These are phyloP conservation scores for Candida peoriensis DNA, from an alignment of 805 yeast genomes.

Conservation along the genomic window DNA sequence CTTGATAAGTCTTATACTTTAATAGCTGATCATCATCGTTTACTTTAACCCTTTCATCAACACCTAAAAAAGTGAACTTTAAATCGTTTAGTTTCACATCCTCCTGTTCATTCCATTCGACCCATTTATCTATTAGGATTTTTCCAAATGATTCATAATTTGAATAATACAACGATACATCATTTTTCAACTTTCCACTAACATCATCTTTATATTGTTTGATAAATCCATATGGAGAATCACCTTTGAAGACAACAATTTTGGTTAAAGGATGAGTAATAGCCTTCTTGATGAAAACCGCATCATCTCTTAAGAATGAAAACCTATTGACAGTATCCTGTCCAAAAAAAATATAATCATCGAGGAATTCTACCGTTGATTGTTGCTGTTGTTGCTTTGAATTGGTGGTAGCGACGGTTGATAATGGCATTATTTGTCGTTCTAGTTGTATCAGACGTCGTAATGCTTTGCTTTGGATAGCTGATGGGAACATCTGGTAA, in stretches of 20 bases:
- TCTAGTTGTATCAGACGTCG: too few relatives aligned
- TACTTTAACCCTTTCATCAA: conserved; percentile 40
- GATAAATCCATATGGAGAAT: conserved; percentile 16
- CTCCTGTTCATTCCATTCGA: conserved; percentile 4
- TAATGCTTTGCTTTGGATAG: too few relatives aligned
- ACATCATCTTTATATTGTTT: not conserved
- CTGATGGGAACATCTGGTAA: too few relatives aligned
- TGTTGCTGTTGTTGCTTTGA: too few relatives aligned
- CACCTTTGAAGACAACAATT: conserved; percentile 33
- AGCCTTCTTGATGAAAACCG: conserved; percentile 39
- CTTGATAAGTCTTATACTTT: conserved; percentile 43
- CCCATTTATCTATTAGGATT: conserved; percentile 13
- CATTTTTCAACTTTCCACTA: not conserved
- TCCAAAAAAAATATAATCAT: conserved; percentile 34
- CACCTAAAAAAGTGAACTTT: conserved; percentile 43
- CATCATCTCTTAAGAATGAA: conserved; percentile 50
- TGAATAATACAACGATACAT: conserved; percentile 7
- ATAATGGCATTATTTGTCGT: too few relatives aligned
- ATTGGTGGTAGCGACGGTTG: too few relatives aligned
- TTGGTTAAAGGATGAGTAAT: conserved; percentile 36
- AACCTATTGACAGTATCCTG: conserved; percentile 51
- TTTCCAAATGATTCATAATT: conserved; percentile 13
- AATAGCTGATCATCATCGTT: conserved; percentile 25
- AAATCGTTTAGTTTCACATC: conserved; percentile 28
- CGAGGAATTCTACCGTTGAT: too few relatives aligned